Evolutionary conservation across 2,329 filamentous ascomycete genomes (phyloP).

Genomic region (Stagonosporopsis cucurbitacearum): DNA sequence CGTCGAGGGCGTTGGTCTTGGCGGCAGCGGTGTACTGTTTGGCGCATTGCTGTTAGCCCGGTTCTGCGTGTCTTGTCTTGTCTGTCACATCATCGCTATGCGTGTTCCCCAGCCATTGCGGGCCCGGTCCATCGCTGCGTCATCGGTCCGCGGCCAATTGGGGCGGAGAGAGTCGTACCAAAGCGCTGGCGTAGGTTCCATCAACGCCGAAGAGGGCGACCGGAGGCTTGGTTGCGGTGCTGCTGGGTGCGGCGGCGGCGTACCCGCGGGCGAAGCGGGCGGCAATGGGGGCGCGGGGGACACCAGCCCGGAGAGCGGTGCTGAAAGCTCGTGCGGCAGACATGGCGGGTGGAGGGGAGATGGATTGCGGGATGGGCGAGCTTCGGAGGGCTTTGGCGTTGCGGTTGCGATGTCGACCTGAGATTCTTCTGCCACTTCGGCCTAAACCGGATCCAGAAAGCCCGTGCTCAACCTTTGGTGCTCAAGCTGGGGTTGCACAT

Average conservation of each 20-base stretch:
- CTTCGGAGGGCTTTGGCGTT: conserved; percentile 27
- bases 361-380: conserved; percentile 42
- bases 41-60: conserved; percentile 35
- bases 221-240: conserved; percentile 78
- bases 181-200: conserved; percentile 96
- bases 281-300: conserved; percentile 65
- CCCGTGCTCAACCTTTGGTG: background rate
- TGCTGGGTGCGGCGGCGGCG: conserved; percentile 65
- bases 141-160: conserved; percentile 32
- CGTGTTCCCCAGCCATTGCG: conserved; percentile 24
- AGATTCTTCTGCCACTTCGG: conserved; percentile 16
- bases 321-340: conserved; percentile 63
- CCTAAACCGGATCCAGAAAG: conserved; percentile 14
- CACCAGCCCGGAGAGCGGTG: conserved; percentile 63
- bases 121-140: conserved; percentile 24
- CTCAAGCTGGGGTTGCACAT: background rate
- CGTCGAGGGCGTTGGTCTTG: conserved; percentile 85
- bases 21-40: conserved; percentile 90
- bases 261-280: conserved; percentile 74
- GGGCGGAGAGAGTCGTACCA: conserved; percentile 69
- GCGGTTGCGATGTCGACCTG: conserved; percentile 19
- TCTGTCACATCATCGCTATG: conserved; percentile 15
- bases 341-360: conserved; percentile 56
- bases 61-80: background rate
- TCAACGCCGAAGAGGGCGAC: conserved; percentile 93